Evolutionary conservation across 1,139 yeast species (phyloP).

Genomic region (Protomyces arabidopsidicola): DNA sequence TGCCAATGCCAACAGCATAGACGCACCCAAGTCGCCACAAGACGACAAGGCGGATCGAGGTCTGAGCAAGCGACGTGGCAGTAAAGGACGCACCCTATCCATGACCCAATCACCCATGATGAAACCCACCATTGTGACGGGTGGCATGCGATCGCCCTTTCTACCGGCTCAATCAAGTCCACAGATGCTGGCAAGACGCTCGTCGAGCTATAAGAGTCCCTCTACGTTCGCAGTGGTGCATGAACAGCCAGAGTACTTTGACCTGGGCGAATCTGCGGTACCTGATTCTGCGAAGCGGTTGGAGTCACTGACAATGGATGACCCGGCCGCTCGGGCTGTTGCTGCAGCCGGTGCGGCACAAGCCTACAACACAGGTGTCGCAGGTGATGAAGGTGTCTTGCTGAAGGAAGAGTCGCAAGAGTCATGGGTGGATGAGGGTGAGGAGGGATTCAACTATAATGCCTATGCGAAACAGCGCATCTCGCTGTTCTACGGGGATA

Average conservation of each 20-base stretch:
- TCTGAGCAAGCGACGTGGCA: not conserved
- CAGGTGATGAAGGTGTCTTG: not conserved
- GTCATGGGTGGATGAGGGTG: constrained; percentile 39
- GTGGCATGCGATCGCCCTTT: constrained; percentile 22
- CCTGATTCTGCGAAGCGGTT: not conserved
- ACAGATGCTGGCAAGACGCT: constrained; percentile 1
- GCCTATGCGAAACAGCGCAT: constrained; percentile 72
- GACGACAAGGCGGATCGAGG: not conserved
- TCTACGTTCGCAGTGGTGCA: constrained; percentile 25
- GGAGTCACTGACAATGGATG: not conserved
- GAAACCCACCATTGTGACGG: not conserved
- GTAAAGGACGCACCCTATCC: not conserved
- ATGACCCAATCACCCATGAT: not conserved
- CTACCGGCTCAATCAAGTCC: constrained; percentile 8
- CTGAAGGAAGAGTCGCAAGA: not conserved
- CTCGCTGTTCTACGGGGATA: constrained; percentile 68
- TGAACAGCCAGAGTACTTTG: constrained; percentile 26
- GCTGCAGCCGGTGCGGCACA: not conserved
- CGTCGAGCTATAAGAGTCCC: constrained; percentile 8
- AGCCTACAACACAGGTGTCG: not conserved
- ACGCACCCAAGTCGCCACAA: constrained; percentile 6
- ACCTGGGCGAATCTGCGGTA: constrained; percentile 28
- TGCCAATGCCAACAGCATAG: not conserved
- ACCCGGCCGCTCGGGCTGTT: not conserved
- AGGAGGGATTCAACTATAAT: constrained; percentile 70